Evolutionary conservation across 164 flowering plant genomes (phyloP).

Genomic region (Vitis amurensis): DNA sequence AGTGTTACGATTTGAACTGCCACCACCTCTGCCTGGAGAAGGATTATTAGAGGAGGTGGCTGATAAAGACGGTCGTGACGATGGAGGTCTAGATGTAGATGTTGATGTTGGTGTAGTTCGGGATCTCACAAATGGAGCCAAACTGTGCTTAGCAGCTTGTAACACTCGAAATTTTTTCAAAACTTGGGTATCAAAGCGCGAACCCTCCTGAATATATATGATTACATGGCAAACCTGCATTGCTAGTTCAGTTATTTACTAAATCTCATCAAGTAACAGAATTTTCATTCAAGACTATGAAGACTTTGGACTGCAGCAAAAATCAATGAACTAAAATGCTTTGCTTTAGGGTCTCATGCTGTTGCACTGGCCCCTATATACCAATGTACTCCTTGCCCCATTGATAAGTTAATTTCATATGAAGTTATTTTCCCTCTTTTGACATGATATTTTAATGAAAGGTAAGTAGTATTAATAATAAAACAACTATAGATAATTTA

Average conservation of each 20-base stretch:
- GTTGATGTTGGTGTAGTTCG: constrained; percentile 33
- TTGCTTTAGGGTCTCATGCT: neutral
- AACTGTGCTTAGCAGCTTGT: constrained; percentile 78
- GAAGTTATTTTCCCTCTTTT: too few species aligned
- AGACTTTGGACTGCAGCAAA: neutral
- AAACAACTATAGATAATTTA: too few species aligned
- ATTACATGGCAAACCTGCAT: constrained; percentile 95
- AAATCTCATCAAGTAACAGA: neutral
- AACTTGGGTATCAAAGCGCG: constrained; percentile 63
- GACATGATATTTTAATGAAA: too few species aligned
- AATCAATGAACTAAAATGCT: neutral
- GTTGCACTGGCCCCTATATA: neutral
- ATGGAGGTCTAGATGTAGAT: constrained; percentile 44
- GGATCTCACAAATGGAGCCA: constrained; percentile 62
- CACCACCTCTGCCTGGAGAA: constrained; percentile 62
- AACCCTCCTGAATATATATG: constrained; percentile 78
- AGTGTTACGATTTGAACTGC: constrained; percentile 45
- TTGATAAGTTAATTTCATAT: neutral
- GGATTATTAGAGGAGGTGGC: constrained; percentile 36
- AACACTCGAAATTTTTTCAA: constrained; percentile 71
- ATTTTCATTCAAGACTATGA: neutral
- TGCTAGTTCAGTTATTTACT: constrained; percentile 23
- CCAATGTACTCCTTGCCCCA: neutral
- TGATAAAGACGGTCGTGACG: constrained; percentile 32
- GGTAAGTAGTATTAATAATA: too few species aligned